A percentile compares a stretch with the other conserved stretches of the same genome.
Evolutionary conservation across 2,329 filamentous ascomycete species (phyloP).

Genomic region (Neophaeococcomyces aloes): DNA sequence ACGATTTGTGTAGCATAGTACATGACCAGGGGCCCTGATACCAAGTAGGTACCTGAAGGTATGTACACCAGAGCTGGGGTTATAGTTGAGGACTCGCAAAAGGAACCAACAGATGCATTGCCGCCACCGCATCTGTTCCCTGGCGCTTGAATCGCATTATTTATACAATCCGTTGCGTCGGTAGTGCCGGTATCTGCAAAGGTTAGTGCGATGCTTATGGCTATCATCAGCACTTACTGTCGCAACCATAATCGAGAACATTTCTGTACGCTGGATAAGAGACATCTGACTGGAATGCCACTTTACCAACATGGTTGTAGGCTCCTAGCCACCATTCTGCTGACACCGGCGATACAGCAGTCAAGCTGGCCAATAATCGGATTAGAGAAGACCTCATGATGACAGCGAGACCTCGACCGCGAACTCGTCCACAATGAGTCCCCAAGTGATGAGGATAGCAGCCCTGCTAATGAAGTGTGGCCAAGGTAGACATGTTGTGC

Average conservation of each 20-base stretch:
- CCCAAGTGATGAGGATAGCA: neutral
- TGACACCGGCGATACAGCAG: conserved; percentile 7
- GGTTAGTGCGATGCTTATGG: neutral
- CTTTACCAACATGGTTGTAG: conserved; percentile 27
- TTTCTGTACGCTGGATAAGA: conserved; percentile 55
- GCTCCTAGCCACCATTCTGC: conserved; percentile 27
- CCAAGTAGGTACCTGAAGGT: conserved; percentile 64
- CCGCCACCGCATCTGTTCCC: conserved; percentile 62
- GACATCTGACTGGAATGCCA: conserved; percentile 21
- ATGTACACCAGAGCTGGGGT: conserved; percentile 75
- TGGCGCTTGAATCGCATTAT: conserved; percentile 55
- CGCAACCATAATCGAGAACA: conserved; percentile 60
- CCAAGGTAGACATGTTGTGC: neutral
- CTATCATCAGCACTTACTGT: conserved; percentile 9
- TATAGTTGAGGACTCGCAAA: conserved; percentile 63
- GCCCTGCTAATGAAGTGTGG: conserved; percentile 1
- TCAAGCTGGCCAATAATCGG: conserved; percentile 6
- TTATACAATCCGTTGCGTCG: conserved; percentile 75
- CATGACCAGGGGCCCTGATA: conserved; percentile 56
- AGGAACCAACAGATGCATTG: conserved; percentile 14
- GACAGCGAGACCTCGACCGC: neutral
- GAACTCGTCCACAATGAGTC: neutral
- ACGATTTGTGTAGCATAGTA: conserved; percentile 56
- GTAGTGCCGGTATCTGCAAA: conserved; percentile 45
- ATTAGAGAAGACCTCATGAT: conserved; percentile 6